Percentiles rank a stretch among this genome's conserved stretches.
phyloP scores from a whole-genome alignment of 2,329 filamentous ascomycete species.

The Colletotrichum sansevieriae region DNA sequence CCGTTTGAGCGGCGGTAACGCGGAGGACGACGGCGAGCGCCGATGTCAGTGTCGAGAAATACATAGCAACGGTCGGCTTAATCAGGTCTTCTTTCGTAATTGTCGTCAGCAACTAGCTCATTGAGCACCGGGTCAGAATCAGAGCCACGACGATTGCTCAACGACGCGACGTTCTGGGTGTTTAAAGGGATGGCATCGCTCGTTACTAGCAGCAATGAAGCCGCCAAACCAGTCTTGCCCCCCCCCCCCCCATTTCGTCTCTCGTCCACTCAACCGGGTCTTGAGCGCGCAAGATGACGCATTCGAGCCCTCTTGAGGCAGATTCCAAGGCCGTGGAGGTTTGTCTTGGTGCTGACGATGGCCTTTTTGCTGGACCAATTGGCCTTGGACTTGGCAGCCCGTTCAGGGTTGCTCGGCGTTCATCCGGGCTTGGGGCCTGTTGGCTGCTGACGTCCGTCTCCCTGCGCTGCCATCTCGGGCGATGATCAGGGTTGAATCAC shows the following conservation, averaged over 20 bases:
- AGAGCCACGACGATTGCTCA: background rate
- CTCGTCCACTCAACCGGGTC: slow-evolving; percentile 4
- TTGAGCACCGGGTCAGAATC: too few relatives aligned
- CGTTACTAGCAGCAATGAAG: background rate
- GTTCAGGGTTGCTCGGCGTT: slow-evolving; percentile 10
- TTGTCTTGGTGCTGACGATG: slow-evolving; percentile 2
- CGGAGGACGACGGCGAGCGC: background rate
- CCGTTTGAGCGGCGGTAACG: slow-evolving; percentile 3
- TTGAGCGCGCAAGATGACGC: slow-evolving; percentile 24
- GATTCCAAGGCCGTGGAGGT: slow-evolving; percentile 13
- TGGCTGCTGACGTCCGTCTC: background rate
- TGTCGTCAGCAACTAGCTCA: too few relatives aligned
- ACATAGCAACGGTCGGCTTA: background rate
- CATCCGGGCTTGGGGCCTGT: slow-evolving; percentile 11
- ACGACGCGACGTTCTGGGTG: background rate
- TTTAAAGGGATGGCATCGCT: background rate
- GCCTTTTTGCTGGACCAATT: slow-evolving; percentile 16
- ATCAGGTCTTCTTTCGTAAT: too few relatives aligned
- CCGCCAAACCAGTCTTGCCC: slow-evolving; percentile 7
- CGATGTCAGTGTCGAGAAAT: background rate
- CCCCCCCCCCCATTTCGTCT: slow-evolving; percentile 13
- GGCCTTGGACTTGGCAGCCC: slow-evolving; percentile 19
- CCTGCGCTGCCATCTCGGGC: background rate
- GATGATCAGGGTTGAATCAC: background rate
- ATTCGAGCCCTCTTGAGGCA: background rate